A percentile compares a stretch with the other conserved stretches of the same genome.
Evolutionary conservation across 805 yeast species (phyloP).

Genomic region (Sungouiella thailandica): DNA sequence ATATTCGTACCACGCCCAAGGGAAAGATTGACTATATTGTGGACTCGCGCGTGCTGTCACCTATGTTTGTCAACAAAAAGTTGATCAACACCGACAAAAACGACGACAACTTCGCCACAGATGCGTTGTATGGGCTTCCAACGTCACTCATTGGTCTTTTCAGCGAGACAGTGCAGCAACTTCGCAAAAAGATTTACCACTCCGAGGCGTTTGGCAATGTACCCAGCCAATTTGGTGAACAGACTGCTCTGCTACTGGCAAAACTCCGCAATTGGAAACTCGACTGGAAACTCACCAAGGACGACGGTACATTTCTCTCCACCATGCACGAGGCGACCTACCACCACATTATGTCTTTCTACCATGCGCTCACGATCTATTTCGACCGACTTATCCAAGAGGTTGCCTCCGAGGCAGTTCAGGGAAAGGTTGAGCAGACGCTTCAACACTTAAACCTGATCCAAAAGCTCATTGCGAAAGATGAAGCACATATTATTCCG

Average conservation of each 20-base stretch:
- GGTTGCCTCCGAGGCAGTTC: conserved; percentile 52
- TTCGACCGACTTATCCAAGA: conserved; percentile 61
- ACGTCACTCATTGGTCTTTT: conserved; percentile 71
- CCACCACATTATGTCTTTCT: conserved; percentile 78
- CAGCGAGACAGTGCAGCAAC: conserved; percentile 63
- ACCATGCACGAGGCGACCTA: conserved; percentile 66
- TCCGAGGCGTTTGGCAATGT: conserved; percentile 23
- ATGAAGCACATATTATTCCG: conserved; percentile 62
- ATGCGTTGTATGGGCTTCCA: conserved; percentile 80
- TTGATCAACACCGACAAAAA: conserved; percentile 44
- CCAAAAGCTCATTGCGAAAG: conserved; percentile 50
- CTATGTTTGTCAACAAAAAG: conserved; percentile 38
- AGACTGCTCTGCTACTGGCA: conserved; percentile 31
- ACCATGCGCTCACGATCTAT: conserved; percentile 66
- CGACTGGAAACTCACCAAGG: conserved; percentile 59
- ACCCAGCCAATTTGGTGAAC: conserved; percentile 31
- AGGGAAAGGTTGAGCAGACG: conserved; percentile 56
- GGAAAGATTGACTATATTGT: conserved; percentile 16
- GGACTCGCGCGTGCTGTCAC: conserved; percentile 23
- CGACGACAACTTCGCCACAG: conserved; percentile 63
- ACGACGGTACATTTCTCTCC: conserved; percentile 35
- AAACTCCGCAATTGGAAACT: conserved; percentile 61
- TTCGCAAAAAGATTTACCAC: conserved; percentile 57
- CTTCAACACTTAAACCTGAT: conserved; percentile 60
- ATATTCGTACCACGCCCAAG: conserved; percentile 10